phyloP scores from a whole-genome alignment of 768 basidiomycete genomes.

The Asterophora lycoperdoides region DNA sequence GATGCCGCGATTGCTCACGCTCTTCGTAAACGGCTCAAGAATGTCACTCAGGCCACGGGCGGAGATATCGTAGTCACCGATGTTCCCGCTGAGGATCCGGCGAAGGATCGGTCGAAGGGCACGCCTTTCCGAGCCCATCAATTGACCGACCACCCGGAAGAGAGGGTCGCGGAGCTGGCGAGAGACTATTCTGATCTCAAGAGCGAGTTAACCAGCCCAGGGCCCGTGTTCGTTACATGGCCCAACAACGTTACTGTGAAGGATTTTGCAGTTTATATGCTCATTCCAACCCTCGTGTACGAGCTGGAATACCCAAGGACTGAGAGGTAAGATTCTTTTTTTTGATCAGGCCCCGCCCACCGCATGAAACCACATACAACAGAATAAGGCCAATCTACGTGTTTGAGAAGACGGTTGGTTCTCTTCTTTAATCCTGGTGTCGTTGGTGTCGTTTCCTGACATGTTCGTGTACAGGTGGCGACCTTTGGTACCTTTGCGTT shows the following conservation, averaged over 20 bases:
- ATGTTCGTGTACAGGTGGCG: slow-evolving; percentile 58
- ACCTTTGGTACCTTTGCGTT: slow-evolving; percentile 96
- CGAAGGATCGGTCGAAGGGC: slow-evolving; percentile 8
- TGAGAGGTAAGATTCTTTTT: slow-evolving; percentile 43
- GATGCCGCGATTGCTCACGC: slow-evolving; percentile 48
- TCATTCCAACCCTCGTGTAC: slow-evolving; percentile 91
- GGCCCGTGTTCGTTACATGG: slow-evolving; percentile 66
- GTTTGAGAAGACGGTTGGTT: slow-evolving; percentile 62
- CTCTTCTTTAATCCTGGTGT: background rate
- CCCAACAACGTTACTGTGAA: slow-evolving; percentile 79
- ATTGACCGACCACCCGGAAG: slow-evolving; percentile 63
- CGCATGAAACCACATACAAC: slow-evolving; percentile 3
- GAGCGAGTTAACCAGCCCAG: slow-evolving; percentile 69
- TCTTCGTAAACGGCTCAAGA: slow-evolving; percentile 55
- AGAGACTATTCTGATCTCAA: slow-evolving; percentile 72
- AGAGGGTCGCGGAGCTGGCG: slow-evolving; percentile 62
- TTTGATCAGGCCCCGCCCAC: background rate
- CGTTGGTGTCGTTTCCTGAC: slow-evolving; percentile 28
- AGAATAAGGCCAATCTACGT: slow-evolving; percentile 79
- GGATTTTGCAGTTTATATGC: slow-evolving; percentile 81
- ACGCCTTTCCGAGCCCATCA: slow-evolving; percentile 33
- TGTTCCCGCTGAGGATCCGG: slow-evolving; percentile 7
- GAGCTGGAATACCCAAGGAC: slow-evolving; percentile 96
- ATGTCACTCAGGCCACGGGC: slow-evolving; percentile 30
- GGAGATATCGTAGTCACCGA: slow-evolving; percentile 14